Percentiles rank a stretch among this genome's conserved stretches.
Conservation (phyloP, 2,329 filamentous ascomycete species). For the Cladophialophora psammophila region DNA sequence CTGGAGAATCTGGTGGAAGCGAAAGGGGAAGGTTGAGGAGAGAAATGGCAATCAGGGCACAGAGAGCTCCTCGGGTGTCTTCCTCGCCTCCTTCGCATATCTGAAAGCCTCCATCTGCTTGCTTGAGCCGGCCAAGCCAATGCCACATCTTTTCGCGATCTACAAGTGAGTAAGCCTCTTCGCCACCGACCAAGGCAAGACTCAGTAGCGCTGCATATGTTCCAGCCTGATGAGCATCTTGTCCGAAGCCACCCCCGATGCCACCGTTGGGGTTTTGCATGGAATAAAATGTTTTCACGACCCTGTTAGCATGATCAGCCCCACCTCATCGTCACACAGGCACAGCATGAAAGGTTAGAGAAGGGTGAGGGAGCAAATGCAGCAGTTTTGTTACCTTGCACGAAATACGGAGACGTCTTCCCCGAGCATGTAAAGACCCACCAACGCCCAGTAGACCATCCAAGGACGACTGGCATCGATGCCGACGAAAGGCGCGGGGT, state of each 20-base stretch:
- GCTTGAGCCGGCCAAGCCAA: slow-evolving; percentile 87
- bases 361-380: neutral
- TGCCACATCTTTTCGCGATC: slow-evolving; percentile 88
- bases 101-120: slow-evolving; percentile 85
- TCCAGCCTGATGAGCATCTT: slow-evolving; percentile 85
- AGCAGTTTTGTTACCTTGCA: slow-evolving; percentile 55
- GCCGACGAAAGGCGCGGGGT: slow-evolving; percentile 74
- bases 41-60: slow-evolving; percentile 82
- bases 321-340: neutral
- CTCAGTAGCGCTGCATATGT: slow-evolving; percentile 85
- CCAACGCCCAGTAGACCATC: slow-evolving; percentile 92
- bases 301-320: slow-evolving; percentile 46
- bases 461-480: slow-evolving; percentile 90
- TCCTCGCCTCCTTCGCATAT: slow-evolving; percentile 87
- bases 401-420: slow-evolving; percentile 73
- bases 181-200: slow-evolving; percentile 77
- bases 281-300: slow-evolving; percentile 76
- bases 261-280: slow-evolving; percentile 86
- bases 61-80: slow-evolving; percentile 93
- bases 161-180: slow-evolving; percentile 75
- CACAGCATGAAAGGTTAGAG: neutral
- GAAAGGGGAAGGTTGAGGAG: slow-evolving; percentile 83
- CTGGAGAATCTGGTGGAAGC: slow-evolving; percentile 75
- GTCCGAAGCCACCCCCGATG: slow-evolving; percentile 92
- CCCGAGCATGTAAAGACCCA: slow-evolving; percentile 76